phyloP scores from a whole-genome alignment of 2,329 filamentous ascomycete species.

The Pleoardoris graminearum region DNA sequence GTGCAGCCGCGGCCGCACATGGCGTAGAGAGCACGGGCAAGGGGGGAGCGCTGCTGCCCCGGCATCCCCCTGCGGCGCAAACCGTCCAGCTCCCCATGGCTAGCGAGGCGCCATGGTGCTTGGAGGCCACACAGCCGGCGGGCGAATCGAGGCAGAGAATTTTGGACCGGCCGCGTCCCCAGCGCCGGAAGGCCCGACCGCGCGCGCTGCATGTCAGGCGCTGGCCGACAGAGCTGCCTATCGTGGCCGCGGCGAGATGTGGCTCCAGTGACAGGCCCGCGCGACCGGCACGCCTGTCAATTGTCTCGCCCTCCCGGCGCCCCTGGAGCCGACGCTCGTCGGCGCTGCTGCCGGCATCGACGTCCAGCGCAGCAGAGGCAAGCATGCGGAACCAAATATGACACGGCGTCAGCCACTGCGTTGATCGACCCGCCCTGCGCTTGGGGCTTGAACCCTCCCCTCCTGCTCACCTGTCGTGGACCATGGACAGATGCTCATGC shows the following conservation, averaged over 20 bases:
- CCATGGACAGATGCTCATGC: background rate
- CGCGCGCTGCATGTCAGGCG: constrained; percentile 2
- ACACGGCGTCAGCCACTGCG: constrained; percentile 21
- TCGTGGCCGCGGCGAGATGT: constrained; percentile 18
- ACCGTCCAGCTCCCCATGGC: constrained; percentile 23
- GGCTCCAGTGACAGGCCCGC: constrained; percentile 41
- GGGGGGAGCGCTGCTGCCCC: constrained; percentile 24
- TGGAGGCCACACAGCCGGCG: constrained; percentile 30
- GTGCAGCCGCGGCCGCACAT: constrained; percentile 42
- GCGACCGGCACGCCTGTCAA: constrained; percentile 37
- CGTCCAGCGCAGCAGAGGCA: background rate
- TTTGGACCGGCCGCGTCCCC: constrained; percentile 8
- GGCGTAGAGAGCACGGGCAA: constrained; percentile 33
- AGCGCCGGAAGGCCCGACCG: constrained; percentile 2
- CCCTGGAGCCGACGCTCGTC: constrained; percentile 3
- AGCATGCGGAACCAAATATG: constrained; percentile 1
- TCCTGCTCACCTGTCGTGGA: constrained; percentile 13
- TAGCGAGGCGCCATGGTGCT: constrained; percentile 26
- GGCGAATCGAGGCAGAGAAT: constrained; percentile 27
- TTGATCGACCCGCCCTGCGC: constrained; percentile 39
- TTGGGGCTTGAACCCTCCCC: constrained; percentile 32
- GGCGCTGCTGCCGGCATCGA: constrained; percentile 5
- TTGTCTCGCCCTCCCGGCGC: constrained; percentile 29
- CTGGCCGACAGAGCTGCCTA: background rate
- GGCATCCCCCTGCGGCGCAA: constrained; percentile 33